Base-by-base conservation (phyloP, 768 basidiomycete species). In the Lentinula detonsa region DNA sequence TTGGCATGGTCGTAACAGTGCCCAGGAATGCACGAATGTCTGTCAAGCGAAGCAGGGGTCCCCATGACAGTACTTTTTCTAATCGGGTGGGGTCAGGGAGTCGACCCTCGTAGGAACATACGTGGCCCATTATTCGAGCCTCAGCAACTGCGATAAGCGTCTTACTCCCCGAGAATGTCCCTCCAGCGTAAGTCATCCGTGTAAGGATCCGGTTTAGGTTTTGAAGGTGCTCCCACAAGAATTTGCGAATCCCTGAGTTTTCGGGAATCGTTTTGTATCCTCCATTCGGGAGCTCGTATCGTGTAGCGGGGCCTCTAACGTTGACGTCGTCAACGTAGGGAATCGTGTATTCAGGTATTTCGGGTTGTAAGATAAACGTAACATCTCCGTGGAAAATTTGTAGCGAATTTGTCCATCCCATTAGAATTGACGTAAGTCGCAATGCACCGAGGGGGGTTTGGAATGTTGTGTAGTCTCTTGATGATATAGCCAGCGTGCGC, bases 401-500 rank as follows among this genome's bases (percentile, higher is more conserved):
- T 0, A 70, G 65, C 0, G 66, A 64, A 31, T 76, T 74, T 1
- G 73, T 72, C 62, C 69, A 70, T 0, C 74, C 76, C 71, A 73
- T 73, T 0, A 71, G 71, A 0, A 75, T 58, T 0, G 65, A 63
- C 0, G 64, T 66, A 0, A 74, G 65, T 0, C 65, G 63, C 1
- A 69, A 39, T 0, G 68, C 58, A 0, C 72, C 68, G 10, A 69
- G 59, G 0, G 70, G 71, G 0, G 65, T 70, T 58, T 69, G 66
- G 23, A 48, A 48, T 3, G 46, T 48, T 11, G 46, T 48, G 6
- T 18, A 48, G 46, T 48, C 46, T 1, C 23, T 11, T 7, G 46
- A 48, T 8, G 46, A 15, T 11, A 48, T 23, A n/a, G 23, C 23
- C 23, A 48, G n/a, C 0, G 60, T 48, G 0, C 67, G 62, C 8